phyloP scores from a whole-genome alignment of 352 stramenopile genomes.

The Phytophthora nicotianae region DNA sequence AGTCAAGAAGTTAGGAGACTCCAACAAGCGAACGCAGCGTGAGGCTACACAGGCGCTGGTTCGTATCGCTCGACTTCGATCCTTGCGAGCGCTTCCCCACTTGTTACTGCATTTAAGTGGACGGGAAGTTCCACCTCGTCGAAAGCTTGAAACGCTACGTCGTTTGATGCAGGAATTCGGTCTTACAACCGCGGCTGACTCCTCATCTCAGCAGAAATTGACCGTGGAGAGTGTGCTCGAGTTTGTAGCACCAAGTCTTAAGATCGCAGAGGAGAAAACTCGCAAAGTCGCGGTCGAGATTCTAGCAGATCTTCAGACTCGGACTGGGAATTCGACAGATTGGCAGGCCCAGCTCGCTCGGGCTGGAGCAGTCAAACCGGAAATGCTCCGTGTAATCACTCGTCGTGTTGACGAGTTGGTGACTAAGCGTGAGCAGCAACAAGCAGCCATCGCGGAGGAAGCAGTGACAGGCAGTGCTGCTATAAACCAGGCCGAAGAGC shows the following conservation, averaged over 20 bases:
- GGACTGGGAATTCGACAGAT: constrained; percentile 20
- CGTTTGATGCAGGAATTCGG: constrained; percentile 61
- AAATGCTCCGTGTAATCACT: constrained; percentile 78
- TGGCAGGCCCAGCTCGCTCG: constrained; percentile 36
- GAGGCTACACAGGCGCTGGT: constrained; percentile 65
- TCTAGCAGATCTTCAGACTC: constrained; percentile 62
- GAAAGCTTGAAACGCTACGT: constrained; percentile 65
- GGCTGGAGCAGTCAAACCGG: constrained; percentile 56
- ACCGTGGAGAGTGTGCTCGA: constrained; percentile 68
- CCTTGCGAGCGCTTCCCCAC: constrained; percentile 59
- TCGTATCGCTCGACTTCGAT: constrained; percentile 66
- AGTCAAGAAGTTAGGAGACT: constrained; percentile 72
- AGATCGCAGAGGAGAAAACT: constrained; percentile 81
- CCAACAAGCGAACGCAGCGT: constrained; percentile 83
- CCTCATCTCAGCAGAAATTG: constrained; percentile 25
- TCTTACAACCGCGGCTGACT: constrained; percentile 30
- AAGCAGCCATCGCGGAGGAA: constrained; percentile 25
- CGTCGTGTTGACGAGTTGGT: constrained; percentile 77
- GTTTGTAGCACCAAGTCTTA: constrained; percentile 73
- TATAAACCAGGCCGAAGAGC: constrained; percentile 58
- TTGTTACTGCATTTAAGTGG: constrained; percentile 67
- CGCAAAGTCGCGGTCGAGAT: constrained; percentile 71
- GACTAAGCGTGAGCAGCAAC: constrained; percentile 46
- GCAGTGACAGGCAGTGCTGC: constrained; percentile 25
- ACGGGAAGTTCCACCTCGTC: constrained; percentile 55